These are phyloP conservation scores for Cruciata laevipes DNA, from an alignment of 257 asterid species.

Conservation along the genomic window DNA sequence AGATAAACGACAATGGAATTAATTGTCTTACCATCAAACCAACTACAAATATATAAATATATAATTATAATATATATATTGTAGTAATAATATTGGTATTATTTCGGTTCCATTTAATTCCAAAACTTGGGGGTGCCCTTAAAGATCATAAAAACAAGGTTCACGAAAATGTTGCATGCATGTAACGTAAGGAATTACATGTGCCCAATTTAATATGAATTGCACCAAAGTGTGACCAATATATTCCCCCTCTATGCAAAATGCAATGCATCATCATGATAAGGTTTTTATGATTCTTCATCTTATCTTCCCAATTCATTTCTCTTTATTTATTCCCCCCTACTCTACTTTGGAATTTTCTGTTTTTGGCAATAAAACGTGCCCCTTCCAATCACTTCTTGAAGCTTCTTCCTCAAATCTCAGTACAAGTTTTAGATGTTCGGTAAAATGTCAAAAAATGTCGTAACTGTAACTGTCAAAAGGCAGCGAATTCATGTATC, in stretches of 20 bases:
- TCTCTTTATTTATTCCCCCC: too few relatives aligned
- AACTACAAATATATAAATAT: slow-evolving; percentile 10
- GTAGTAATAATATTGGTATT: neutral
- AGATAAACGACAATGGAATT: slow-evolving; percentile 10
- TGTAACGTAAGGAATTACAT: slow-evolving; percentile 13
- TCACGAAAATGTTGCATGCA: slow-evolving; percentile 20
- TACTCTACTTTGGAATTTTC: neutral
- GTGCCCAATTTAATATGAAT: slow-evolving; percentile 7
- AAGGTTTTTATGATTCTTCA: neutral
- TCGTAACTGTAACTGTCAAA: too few relatives aligned
- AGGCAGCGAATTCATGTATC: too few relatives aligned
- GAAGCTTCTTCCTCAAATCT: neutral
- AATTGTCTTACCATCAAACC: slow-evolving; percentile 19
- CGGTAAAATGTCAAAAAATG: too few relatives aligned
- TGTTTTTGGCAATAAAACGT: neutral
- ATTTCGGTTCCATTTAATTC: slow-evolving; percentile 12
- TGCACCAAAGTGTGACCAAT: slow-evolving; percentile 3
- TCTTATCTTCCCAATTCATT: neutral
- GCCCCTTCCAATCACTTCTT: neutral
- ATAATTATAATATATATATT: neutral
- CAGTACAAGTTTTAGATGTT: neutral
- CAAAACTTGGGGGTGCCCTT: neutral
- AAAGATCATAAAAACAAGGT: slow-evolving; percentile 2
- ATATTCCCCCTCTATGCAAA: neutral
- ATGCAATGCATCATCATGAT: neutral